Percentiles rank a stretch among this genome's conserved stretches.
Evolutionary conservation across 805 yeast species (phyloP).

Genomic region (Wickerhamomyces subpelliculosus): DNA sequence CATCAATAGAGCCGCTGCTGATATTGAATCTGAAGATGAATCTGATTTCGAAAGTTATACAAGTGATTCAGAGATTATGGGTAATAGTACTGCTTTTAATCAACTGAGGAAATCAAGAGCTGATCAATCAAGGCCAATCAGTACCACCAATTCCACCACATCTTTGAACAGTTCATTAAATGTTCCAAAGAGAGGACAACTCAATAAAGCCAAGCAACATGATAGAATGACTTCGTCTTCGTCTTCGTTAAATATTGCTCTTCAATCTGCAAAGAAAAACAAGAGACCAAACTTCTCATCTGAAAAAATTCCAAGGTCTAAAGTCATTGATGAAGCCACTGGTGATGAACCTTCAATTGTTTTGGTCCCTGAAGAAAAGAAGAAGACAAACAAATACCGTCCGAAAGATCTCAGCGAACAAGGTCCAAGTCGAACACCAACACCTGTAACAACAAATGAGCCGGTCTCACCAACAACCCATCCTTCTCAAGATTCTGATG

Average conservation of each 20-base stretch:
- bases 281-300: slow-evolving; percentile 61
- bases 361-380: slow-evolving; percentile 42
- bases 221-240: neutral
- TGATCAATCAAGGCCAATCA: slow-evolving; percentile 1
- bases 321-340: slow-evolving; percentile 57
- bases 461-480: neutral
- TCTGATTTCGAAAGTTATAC: slow-evolving; percentile 23
- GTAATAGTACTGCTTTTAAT: slow-evolving; percentile 1
- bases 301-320: slow-evolving; percentile 63
- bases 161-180: slow-evolving; percentile 3
- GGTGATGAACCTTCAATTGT: slow-evolving; percentile 61
- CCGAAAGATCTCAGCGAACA: neutral
- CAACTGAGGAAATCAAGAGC: slow-evolving; percentile 3
- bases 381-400: slow-evolving; percentile 7
- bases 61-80: slow-evolving; percentile 12
- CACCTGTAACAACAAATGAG: neutral
- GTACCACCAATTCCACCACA: slow-evolving; percentile 2
- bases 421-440: neutral
- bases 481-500: slow-evolving; percentile 1
- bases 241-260: slow-evolving; percentile 1
- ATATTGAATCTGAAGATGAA: slow-evolving; percentile 23
- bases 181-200: neutral
- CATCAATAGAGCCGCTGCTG: slow-evolving; percentile 12
- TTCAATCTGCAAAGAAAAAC: slow-evolving; percentile 16
- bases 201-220: neutral